Base-by-base conservation (phyloP, 1,284 basidiomycete genomes). In the Heterobasidion annosum region DNA sequence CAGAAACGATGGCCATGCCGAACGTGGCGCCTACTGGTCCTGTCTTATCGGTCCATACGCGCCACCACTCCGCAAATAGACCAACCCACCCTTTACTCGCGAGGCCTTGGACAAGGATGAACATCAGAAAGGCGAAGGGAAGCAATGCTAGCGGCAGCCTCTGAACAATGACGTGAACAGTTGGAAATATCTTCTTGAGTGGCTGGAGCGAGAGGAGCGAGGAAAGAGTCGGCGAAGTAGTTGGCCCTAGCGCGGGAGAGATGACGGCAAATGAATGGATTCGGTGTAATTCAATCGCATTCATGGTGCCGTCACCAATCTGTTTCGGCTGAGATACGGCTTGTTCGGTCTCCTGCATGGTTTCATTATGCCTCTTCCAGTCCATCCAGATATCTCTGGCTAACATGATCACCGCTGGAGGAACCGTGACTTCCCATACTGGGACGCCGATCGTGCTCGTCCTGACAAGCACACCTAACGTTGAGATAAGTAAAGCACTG, bases 51-150 rank as follows among this genome's bases (percentile, higher is more conserved):
- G 72, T 73, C 76, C 77, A 81, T 7, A 72, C 69, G 1, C 63
- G 64, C 79, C 79, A 82, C 86, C 93, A 96, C 5, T 64, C 63
- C 0, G 85, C 85, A 66, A 97, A 95, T 16, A 97, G 78, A 32
- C 83, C 76, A 32, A 98, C 92, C 92, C 96, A 98, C n/a, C 93
- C 93, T 53, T 88, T 84, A 56, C 85, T 78, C 4, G 83, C 78
- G 8, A 98, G 76, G 0, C 81, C 89, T 65, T 96, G 88, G 53
- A 97, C 93, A 49, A 98, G 82, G 62, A 98, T 93, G 72, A 98
- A 98, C 73, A 97, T 93, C 5, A 88, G 86, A 67, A 98, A 93
- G 0, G 94, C 91, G 64, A 98, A 98, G 0, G 93, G 93, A 9
- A 98, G 73, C 7, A 98, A 80, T 9, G 82, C 78, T 57, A 93